Conservation (phyloP, 2,329 filamentous ascomycete species). For the Herpotrichia juniperi region DNA sequence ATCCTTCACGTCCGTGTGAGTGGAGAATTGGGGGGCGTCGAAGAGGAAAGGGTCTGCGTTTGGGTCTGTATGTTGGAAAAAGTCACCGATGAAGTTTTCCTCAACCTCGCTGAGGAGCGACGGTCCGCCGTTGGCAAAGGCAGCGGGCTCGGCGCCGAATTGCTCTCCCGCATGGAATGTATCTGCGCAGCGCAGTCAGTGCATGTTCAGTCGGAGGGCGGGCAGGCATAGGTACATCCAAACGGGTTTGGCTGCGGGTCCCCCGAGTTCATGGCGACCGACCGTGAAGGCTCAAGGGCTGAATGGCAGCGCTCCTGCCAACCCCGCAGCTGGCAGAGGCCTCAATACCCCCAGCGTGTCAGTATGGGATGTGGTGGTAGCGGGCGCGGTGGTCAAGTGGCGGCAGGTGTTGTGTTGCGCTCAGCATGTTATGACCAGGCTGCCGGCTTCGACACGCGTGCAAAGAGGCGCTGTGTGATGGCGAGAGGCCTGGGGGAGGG, state of each 20-base stretch:
- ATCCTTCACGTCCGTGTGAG: conserved; percentile 27
- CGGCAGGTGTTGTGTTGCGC: background rate
- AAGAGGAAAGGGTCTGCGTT: conserved; percentile 33
- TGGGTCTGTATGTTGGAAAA: conserved; percentile 44
- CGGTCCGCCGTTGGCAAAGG: conserved; percentile 24
- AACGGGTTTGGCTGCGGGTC: conserved; percentile 42
- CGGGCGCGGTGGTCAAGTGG: background rate
- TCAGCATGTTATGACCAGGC: background rate
- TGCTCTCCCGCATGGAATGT: conserved; percentile 32
- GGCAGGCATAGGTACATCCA: conserved; percentile 33
- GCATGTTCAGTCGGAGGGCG: conserved; percentile 5
- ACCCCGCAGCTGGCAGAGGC: conserved; percentile 26
- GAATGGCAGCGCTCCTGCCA: conserved; percentile 32
- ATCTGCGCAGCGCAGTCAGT: conserved; percentile 21
- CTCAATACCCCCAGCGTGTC: conserved; percentile 38
- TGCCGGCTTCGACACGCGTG: background rate
- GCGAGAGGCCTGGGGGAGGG: background rate
- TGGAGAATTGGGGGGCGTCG: conserved; percentile 18
- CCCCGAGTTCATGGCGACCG: conserved; percentile 39
- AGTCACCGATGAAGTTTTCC: conserved; percentile 35
- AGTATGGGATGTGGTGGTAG: conserved; percentile 3
- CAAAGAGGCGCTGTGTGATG: too few relatives aligned
- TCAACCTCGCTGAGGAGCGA: conserved; percentile 41
- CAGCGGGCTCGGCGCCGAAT: conserved; percentile 18
- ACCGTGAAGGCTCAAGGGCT: conserved; percentile 22